Conservation (phyloP, 2,329 filamentous ascomycete species). For the Penicillium sp. region DNA sequence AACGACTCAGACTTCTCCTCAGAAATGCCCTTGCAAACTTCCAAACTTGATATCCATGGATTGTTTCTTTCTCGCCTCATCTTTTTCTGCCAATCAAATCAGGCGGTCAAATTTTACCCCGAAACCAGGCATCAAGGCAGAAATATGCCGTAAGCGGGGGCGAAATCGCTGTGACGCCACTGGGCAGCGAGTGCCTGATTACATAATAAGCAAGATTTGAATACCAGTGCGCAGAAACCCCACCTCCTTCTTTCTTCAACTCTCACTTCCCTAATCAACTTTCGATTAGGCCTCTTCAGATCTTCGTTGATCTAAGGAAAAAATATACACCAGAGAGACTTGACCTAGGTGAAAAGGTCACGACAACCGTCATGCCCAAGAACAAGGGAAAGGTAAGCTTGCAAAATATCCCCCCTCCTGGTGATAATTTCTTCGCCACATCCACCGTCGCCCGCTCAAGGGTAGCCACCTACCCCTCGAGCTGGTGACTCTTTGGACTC, state of each 20-base stretch:
- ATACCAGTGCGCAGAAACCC: conserved; percentile 12
- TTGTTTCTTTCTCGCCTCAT: neutral
- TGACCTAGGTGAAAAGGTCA: conserved; percentile 22
- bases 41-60: neutral
- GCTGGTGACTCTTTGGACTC: neutral
- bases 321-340: conserved; percentile 13
- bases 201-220: conserved; percentile 20
- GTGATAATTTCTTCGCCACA: conserved; percentile 17
- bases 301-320: conserved; percentile 15
- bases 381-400: conserved; percentile 91
- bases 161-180: conserved; percentile 7
- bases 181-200: conserved; percentile 19
- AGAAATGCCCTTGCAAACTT: neutral
- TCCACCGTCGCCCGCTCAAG: conserved; percentile 9
- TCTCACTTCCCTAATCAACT: conserved; percentile 5
- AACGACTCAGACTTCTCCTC: neutral
- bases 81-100: conserved; percentile 3
- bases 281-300: conserved; percentile 13
- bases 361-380: conserved; percentile 70
- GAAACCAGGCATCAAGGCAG: neutral
- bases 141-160: neutral
- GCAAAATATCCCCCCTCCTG: conserved; percentile 21
- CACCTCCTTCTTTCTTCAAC: conserved; percentile 14
- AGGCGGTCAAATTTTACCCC: conserved; percentile 7
- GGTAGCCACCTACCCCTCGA: conserved; percentile 1